Evolutionary conservation across 345 rosid genomes (phyloP).

Genomic region (Corchorus olitorius): DNA sequence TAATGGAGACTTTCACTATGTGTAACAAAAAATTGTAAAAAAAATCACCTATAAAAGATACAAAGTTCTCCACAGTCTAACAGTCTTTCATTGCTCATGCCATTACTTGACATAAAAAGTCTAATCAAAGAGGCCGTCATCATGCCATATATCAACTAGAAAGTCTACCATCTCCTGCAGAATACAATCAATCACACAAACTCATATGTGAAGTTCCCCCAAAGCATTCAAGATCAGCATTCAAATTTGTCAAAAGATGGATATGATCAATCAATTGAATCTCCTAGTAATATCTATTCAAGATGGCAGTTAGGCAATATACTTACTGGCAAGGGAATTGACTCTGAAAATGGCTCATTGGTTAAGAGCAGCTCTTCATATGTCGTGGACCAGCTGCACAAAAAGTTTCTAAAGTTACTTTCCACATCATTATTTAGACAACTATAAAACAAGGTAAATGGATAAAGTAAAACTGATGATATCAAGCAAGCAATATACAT

Average conservation of each 20-base stretch:
- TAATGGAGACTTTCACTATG: neutral
- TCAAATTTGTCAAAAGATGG: neutral
- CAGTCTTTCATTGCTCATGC: neutral
- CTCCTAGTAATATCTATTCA: neutral
- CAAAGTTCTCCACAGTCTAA: neutral
- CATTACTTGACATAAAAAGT: neutral
- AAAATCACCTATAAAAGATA: neutral
- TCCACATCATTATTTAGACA: neutral
- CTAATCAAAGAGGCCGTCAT: slow-evolving; percentile 84
- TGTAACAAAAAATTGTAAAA: neutral
- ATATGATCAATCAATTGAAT: neutral
- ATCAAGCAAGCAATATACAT: neutral
- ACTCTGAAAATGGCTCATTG: slow-evolving; percentile 74
- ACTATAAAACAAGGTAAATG: neutral
- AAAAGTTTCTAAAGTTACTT: slow-evolving; percentile 32
- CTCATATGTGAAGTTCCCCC: neutral
- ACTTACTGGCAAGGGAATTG: slow-evolving; percentile 85
- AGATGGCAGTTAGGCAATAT: neutral
- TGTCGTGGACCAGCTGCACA: slow-evolving; percentile 83
- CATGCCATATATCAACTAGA: slow-evolving; percentile 87
- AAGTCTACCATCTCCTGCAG: slow-evolving; percentile 96
- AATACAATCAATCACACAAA: slow-evolving; percentile 19
- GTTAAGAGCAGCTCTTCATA: slow-evolving; percentile 84
- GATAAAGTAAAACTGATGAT: neutral
- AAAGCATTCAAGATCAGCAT: neutral